These are phyloP conservation scores for Backusella psychrophila DNA, from an alignment of 192 early-diverging fungal species.

Conservation along the genomic window DNA sequence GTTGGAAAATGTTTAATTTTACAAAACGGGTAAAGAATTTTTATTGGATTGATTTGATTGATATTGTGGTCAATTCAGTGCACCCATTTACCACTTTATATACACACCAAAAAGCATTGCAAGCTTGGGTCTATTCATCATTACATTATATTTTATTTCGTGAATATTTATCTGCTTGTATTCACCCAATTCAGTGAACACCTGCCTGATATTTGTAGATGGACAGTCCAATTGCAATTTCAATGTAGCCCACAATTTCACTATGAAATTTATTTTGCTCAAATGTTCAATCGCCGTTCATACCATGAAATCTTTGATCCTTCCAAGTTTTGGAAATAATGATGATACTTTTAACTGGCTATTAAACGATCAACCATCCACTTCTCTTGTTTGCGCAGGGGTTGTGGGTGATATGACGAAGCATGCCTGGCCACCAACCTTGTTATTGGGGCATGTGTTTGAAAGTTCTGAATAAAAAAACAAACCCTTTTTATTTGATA, in stretches of 20 bases:
- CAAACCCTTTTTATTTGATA: neutral
- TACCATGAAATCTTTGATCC: neutral
- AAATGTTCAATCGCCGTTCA: neutral
- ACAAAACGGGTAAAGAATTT: neutral
- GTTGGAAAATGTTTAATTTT: neutral
- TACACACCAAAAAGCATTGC: too few species aligned
- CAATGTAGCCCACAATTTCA: neutral
- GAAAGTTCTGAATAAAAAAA: constrained; percentile 15
- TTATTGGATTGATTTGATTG: neutral
- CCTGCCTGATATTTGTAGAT: too few species aligned
- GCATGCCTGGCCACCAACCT: constrained; percentile 20
- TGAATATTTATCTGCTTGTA: too few species aligned
- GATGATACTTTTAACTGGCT: constrained; percentile 14
- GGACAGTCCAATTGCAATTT: too few species aligned
- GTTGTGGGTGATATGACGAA: constrained; percentile 8
- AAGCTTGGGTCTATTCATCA: too few species aligned
- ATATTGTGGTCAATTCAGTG: too few species aligned
- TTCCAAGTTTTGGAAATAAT: constrained; percentile 24
- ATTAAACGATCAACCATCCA: neutral
- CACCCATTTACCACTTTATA: too few species aligned
- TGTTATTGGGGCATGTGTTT: constrained; percentile 10
- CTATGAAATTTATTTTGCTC: neutral
- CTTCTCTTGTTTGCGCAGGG: neutral
- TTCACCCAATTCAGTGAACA: too few species aligned
- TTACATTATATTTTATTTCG: too few species aligned